These are phyloP conservation scores for Leptomonas pyrrhocoris DNA, from an alignment of 208 protist genomes.

Conservation along the genomic window DNA sequence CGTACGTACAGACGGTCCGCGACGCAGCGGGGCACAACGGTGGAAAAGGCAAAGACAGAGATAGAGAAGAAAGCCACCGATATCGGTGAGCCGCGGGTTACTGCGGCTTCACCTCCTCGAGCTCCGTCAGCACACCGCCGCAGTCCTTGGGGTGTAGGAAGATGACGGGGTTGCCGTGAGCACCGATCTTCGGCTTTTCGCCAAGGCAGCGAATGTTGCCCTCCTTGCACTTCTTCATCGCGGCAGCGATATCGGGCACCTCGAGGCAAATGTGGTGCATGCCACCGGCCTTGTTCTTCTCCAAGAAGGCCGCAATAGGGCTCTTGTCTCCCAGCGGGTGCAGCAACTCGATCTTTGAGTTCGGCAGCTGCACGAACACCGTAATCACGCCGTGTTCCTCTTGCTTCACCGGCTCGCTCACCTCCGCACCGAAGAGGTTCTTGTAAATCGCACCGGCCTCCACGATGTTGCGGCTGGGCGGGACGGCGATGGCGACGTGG, in stretches of 20 bases:
- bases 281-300: slow-evolving; percentile 89
- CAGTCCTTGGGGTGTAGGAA: slow-evolving; percentile 93
- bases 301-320: slow-evolving; percentile 91
- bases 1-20: too few species aligned
- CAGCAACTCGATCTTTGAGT: slow-evolving; percentile 93
- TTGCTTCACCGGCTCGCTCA: slow-evolving; percentile 79
- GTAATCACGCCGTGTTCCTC: slow-evolving; percentile 93
- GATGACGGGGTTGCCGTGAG: slow-evolving; percentile 94
- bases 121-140: slow-evolving; percentile 91
- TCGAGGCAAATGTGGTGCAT: slow-evolving; percentile 96
- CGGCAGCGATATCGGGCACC: slow-evolving; percentile 60
- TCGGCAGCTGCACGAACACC: slow-evolving; percentile 91
- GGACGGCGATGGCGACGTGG: slow-evolving; percentile 95
- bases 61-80: neutral
- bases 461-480: slow-evolving; percentile 54
- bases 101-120: slow-evolving; percentile 76
- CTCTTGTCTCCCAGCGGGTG: slow-evolving; percentile 88
- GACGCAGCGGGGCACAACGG: too few species aligned
- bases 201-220: slow-evolving; percentile 81
- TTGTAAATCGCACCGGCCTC: slow-evolving; percentile 75
- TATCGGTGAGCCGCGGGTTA: neutral
- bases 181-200: slow-evolving; percentile 91
- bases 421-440: slow-evolving; percentile 70
- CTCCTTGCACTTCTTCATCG: slow-evolving; percentile 57
- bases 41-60: neutral